Conservation (phyloP, 2,329 filamentous ascomycete genomes). For the Hysterium pulicare region DNA sequence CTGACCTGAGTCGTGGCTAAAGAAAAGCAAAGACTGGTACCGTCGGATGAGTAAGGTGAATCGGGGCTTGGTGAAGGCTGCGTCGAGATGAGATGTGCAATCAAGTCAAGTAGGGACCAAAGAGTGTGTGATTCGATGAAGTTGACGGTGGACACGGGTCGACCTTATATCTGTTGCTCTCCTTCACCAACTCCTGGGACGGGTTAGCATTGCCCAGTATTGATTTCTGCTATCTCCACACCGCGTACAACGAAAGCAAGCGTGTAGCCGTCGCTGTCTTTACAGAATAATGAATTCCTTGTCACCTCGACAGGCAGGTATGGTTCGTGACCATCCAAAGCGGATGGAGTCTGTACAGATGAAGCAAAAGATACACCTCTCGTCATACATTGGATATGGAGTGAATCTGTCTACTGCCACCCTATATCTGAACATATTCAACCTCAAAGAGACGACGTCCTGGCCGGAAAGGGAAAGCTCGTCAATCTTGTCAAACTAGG, state of each 20-base stretch:
- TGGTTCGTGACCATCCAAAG: conserved; percentile 25
- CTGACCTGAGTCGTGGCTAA: conserved; percentile 29
- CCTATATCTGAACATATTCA: conserved; percentile 23
- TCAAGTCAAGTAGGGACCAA: conserved; percentile 15
- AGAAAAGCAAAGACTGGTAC: conserved; percentile 28
- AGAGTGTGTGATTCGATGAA: conserved; percentile 19
- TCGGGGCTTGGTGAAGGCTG: conserved; percentile 14
- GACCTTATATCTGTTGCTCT: conserved; percentile 30
- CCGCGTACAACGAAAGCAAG: conserved; percentile 15
- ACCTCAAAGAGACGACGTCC: conserved; percentile 3
- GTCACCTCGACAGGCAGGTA: not conserved
- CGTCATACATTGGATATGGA: conserved; percentile 29
- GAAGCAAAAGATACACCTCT: conserved; percentile 30
- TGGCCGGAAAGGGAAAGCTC: conserved; percentile 23
- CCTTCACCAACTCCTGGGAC: conserved; percentile 18
- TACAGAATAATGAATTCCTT: conserved; percentile 2
- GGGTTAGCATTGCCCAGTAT: conserved; percentile 17
- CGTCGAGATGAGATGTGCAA: conserved; percentile 8
- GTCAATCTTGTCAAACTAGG: conserved; percentile 38
- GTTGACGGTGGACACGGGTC: conserved; percentile 27
- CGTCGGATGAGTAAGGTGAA: conserved; percentile 1
- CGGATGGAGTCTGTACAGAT: conserved; percentile 29
- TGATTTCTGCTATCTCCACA: conserved; percentile 10
- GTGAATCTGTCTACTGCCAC: conserved; percentile 12
- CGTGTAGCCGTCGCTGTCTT: conserved; percentile 10